Base-by-base conservation (phyloP, 495 filamentous ascomycete genomes). In the Pyrenula massariospora region DNA sequence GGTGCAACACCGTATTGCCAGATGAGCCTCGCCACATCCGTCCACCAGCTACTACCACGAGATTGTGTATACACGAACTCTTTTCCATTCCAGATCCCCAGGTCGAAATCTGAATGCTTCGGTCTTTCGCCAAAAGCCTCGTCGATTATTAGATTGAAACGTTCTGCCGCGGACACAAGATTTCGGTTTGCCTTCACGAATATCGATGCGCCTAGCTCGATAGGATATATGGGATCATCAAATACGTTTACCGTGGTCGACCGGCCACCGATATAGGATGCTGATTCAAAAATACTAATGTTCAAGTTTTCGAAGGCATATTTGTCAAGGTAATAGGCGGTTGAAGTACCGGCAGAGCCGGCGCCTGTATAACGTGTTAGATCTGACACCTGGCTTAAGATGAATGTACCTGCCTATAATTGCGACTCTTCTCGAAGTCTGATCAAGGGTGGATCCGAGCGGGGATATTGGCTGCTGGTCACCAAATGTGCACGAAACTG, bases 151-250 rank as follows among this genome's bases (percentile, higher is more conserved):
- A 99, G 81, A 24, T 79, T 82, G 62, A 96, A 88, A 48, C 84
- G 77, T 22, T 79, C 73, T n/a, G 84, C 79, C 0, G 91, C 87
- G 51, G 84, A 80, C 58, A 84, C 80, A 12, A 97, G 80, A 62
- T 91, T 95, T 15, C 82, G 69, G 65, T 99, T 99, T 49, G 88
- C 80, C 49, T 86, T 66, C 24, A 97, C 89, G 64, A 99, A 99
- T 60, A 97, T 95, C 25, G 84, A 91, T 36, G 87, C 94, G 10
- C 93, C 93, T 1, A 96, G 78, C 61, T 99, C 93, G 51, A 96
- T 79, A 3, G 88, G 89, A 50, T 82, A 69, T 0, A 73, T 63
- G 2, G 85, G 75, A 62, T 93, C 76, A 59, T 82, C 81, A 59
- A 87, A 89, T 0, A 83, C 86, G 65, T 94, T 77, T 31, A 96